Evolutionary conservation across 2,329 filamentous ascomycete genomes (phyloP), one percentile per base, ranked within the genome.

Genomic region (Colletotrichum nymphaeae): DNA sequence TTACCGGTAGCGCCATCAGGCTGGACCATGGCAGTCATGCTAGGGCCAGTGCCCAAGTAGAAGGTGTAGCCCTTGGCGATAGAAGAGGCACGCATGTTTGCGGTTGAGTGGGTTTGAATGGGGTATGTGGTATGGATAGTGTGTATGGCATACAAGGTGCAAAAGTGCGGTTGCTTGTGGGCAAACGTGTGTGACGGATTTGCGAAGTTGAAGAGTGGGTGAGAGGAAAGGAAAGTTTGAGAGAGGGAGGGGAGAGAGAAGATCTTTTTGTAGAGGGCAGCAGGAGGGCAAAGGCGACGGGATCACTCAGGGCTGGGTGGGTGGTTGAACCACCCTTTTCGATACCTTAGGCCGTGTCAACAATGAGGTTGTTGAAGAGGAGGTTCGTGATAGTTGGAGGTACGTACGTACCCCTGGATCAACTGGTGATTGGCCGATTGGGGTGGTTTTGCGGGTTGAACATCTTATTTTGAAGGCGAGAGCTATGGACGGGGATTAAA

Each of bases 381-480:
- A 16, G 32, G 55, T 19, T 57, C 26, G 14, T 28, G 14, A 56
- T 28, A 22, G 12, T 14, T 11, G 24, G 22, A 22, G 16, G 9
- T 32, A 9, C 16, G 28, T 12, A 65, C 19, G 19, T 8, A 30
- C 16, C 14, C 9, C 26, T 16, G n/a, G 16, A 32, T 46, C 3
- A 46, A 32, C 55, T 57, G 56, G 32, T 57, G 16, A 57, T 65
- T 65, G 63, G 63, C 4, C 53, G 19, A 57, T 65, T 65, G 52
- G 16, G 63, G 32, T 5, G 63, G 32, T 5, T 22, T 57, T 26
- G 53, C n/a, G 26, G 32, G 6, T n/a, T 22, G 24, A 24, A 46
- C 16, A n/a, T 16, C 32, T n/a, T 16, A 19, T 42, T 11, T n/a
- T 26, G 42, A 11, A 22, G 42, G 42, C 42, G 42, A 22, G 42